A percentile compares a stretch with the other conserved stretches of the same genome.
Evolutionary conservation across 371 early-diverging fungal genomes (phyloP).

Genomic region (Syncephalastrum racemosum): DNA sequence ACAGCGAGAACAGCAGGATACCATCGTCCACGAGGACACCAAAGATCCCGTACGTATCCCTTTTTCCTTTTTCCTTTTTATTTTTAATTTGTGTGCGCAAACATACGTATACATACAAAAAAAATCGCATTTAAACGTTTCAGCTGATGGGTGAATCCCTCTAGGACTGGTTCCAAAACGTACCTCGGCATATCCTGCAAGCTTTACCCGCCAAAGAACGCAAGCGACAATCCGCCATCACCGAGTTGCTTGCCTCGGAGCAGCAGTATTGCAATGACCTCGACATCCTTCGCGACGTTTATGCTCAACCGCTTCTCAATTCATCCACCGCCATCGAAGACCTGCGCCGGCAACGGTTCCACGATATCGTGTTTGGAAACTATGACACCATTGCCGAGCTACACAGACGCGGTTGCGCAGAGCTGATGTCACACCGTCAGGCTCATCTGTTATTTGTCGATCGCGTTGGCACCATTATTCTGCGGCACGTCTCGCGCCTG

Average conservation of each 20-base stretch:
- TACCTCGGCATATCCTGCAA: slow-evolving; percentile 18
- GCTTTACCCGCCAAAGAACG: slow-evolving; percentile 22
- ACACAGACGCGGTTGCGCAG: slow-evolving; percentile 21
- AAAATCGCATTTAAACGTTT: neutral
- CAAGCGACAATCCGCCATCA: slow-evolving; percentile 38
- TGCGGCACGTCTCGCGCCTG: slow-evolving; percentile 12
- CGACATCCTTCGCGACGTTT: slow-evolving; percentile 24
- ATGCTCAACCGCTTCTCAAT: slow-evolving; percentile 32
- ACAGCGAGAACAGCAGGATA: slow-evolving; percentile 11
- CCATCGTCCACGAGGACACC: neutral
- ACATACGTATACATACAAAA: neutral
- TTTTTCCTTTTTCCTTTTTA: slow-evolving; percentile 4
- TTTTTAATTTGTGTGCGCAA: slow-evolving; percentile 2
- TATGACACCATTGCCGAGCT: slow-evolving; percentile 21
- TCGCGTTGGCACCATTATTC: slow-evolving; percentile 9
- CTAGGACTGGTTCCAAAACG: slow-evolving; percentile 22
- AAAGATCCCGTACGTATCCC: slow-evolving; percentile 4
- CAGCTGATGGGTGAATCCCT: slow-evolving; percentile 1
- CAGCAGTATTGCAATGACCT: slow-evolving; percentile 31
- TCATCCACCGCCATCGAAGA: slow-evolving; percentile 11
- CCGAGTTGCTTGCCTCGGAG: slow-evolving; percentile 32
- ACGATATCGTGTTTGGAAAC: slow-evolving; percentile 36
- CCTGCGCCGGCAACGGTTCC: slow-evolving; percentile 20
- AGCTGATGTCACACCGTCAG: slow-evolving; percentile 4
- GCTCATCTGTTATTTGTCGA: slow-evolving; percentile 1